Evolutionary conservation across 2,329 filamentous ascomycete genomes (phyloP).

Genomic region (Blumeria hordei): DNA sequence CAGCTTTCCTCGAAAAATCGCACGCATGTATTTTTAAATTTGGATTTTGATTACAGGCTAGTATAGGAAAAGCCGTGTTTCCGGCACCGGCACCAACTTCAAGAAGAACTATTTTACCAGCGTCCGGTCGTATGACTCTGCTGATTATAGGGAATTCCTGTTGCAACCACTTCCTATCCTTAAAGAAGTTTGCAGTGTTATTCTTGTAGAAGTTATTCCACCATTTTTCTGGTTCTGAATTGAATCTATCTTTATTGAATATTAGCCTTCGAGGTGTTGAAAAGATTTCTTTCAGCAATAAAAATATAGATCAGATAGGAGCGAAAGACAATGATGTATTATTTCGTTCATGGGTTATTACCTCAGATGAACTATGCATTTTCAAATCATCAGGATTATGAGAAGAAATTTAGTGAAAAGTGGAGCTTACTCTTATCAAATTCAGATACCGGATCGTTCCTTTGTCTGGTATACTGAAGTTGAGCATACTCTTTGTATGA

Average conservation of each 20-base stretch:
- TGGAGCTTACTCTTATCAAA: slow-evolving; percentile 56
- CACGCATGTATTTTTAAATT: slow-evolving; percentile 71
- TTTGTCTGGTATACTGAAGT: slow-evolving; percentile 64
- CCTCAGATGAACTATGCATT: slow-evolving; percentile 52
- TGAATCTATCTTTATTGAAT: slow-evolving; percentile 44
- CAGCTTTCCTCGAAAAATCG: slow-evolving; percentile 87
- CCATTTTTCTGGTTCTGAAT: slow-evolving; percentile 75
- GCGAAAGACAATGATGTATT: slow-evolving; percentile 39
- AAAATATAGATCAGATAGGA: slow-evolving; percentile 37
- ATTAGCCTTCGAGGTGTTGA: slow-evolving; percentile 18
- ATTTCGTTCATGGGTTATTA: slow-evolving; percentile 30
- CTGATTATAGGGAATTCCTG: slow-evolving; percentile 87
- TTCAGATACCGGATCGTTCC: slow-evolving; percentile 65
- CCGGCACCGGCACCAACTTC: slow-evolving; percentile 91
- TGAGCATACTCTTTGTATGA: slow-evolving; percentile 69
- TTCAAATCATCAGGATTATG: slow-evolving; percentile 26
- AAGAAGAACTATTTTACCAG: slow-evolving; percentile 46
- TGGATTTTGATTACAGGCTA: slow-evolving; percentile 63
- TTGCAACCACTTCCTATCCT: slow-evolving; percentile 88
- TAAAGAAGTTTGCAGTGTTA: slow-evolving; percentile 95
- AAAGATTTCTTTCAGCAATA: slow-evolving; percentile 3
- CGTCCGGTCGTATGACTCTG: slow-evolving; percentile 44
- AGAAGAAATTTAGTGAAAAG: slow-evolving; percentile 2
- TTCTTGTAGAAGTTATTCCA: slow-evolving; percentile 98
- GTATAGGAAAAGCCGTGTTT: slow-evolving; percentile 83